Evolutionary conservation across 768 basidiomycete genomes (phyloP).

Genomic region (Suillus placidus): DNA sequence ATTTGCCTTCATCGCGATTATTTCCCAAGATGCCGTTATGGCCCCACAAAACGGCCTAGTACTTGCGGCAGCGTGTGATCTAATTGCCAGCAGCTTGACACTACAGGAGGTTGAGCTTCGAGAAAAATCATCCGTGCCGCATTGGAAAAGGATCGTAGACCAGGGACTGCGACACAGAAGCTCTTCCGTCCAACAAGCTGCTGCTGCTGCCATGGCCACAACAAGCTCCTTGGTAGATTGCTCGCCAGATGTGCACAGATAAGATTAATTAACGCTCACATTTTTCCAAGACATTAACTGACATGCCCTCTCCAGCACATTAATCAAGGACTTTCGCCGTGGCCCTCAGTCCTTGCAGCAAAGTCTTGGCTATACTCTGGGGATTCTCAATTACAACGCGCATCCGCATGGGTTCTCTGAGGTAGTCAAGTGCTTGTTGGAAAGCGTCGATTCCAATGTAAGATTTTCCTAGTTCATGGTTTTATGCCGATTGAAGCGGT

Average conservation of each 20-base stretch:
- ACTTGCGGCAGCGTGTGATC: constrained; percentile 67
- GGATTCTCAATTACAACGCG: constrained; percentile 64
- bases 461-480: constrained; percentile 26
- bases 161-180: constrained; percentile 70
- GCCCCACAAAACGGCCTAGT: constrained; percentile 73
- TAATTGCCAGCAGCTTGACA: constrained; percentile 72
- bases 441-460: constrained; percentile 59
- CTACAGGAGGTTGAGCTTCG: constrained; percentile 49
- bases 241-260: constrained; percentile 70
- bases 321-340: constrained; percentile 62
- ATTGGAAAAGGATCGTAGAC: constrained; percentile 74
- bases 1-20: constrained; percentile 56
- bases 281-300: constrained; percentile 19
- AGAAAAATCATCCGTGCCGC: constrained; percentile 46
- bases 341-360: constrained; percentile 64
- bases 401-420: constrained; percentile 56
- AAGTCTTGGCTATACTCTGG: constrained; percentile 70
- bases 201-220: constrained; percentile 67
- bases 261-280: constrained; percentile 41
- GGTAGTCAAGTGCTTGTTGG: constrained; percentile 60
- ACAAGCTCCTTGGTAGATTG: constrained; percentile 73
- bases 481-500: constrained; percentile 23
- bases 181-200: constrained; percentile 70
- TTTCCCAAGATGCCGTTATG: constrained; percentile 62
- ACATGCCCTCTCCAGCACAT: constrained; percentile 43